Percentiles rank a stretch among this genome's conserved stretches.
Conservation (phyloP, 805 yeast genomes). For the Yamadazyma sp. region DNA sequence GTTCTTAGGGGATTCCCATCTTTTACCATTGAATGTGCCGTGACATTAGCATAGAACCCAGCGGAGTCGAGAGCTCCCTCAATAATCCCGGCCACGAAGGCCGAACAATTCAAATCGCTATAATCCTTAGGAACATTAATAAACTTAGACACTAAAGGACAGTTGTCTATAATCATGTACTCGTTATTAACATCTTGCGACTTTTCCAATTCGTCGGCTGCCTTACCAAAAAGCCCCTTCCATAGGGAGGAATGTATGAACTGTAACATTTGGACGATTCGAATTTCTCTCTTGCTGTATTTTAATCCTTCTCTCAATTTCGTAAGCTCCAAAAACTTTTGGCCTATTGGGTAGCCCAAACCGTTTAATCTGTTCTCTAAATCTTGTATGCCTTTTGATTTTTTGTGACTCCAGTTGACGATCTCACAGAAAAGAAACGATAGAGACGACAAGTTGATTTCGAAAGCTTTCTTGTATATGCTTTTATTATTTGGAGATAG, state of each 20-base stretch:
- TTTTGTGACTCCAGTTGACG: conserved; percentile 61
- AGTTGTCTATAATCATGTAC: conserved; percentile 76
- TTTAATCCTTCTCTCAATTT: conserved; percentile 64
- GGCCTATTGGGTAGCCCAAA: conserved; percentile 77
- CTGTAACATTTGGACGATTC: conserved; percentile 65
- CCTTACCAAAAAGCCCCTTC: conserved; percentile 68
- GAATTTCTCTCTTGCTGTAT: conserved; percentile 63
- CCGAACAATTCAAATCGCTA: conserved; percentile 74
- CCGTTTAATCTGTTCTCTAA: conserved; percentile 56
- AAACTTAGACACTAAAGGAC: conserved; percentile 69
- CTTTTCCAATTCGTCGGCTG: conserved; percentile 74
- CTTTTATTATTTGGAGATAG: conserved; percentile 55
- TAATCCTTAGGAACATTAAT: conserved; percentile 79
- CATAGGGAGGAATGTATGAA: conserved; percentile 73
- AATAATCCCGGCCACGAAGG: conserved; percentile 80
- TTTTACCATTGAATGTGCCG: conserved; percentile 76
- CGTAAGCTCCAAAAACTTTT: conserved; percentile 64
- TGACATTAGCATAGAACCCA: conserved; percentile 70
- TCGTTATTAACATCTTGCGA: conserved; percentile 67
- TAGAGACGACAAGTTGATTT: conserved; percentile 64
- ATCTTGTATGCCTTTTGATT: conserved; percentile 68
- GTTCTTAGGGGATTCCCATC: conserved; percentile 63
- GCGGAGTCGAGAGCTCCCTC: conserved; percentile 79
- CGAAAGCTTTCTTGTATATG: conserved; percentile 59
- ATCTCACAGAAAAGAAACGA: conserved; percentile 71